A percentile compares a stretch with the other conserved stretches of the same genome.
phyloP scores from a whole-genome alignment of 208 protist species.

The Leishmania arabica region DNA sequence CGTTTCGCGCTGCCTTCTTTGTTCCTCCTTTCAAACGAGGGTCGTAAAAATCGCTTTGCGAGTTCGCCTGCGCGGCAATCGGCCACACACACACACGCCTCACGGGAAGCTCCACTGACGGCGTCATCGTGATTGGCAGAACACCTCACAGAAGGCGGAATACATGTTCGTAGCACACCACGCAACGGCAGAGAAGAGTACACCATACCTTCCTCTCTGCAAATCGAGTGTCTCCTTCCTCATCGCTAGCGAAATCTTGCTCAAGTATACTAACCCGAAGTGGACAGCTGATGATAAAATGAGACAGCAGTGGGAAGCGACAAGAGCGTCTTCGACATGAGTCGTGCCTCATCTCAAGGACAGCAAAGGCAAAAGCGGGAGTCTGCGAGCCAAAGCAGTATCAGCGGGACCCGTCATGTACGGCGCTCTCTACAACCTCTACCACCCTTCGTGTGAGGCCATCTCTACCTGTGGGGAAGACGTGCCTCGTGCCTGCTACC shows the following conservation, averaged over 20 bases:
- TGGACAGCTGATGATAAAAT: constrained; percentile 1
- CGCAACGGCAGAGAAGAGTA: not conserved
- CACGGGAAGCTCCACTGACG: not conserved
- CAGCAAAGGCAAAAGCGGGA: not conserved
- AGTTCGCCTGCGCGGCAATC: not conserved
- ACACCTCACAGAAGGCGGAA: not conserved
- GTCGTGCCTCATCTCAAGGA: not conserved
- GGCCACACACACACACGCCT: not conserved
- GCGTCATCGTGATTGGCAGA: not conserved
- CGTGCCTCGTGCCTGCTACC: not conserved
- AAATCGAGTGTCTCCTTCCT: not conserved
- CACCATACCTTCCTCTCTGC: not conserved
- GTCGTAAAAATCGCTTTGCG: not conserved
- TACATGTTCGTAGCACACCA: not conserved
- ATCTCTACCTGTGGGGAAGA: not conserved
- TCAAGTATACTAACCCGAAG: constrained; percentile 48
- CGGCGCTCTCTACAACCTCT: not conserved
- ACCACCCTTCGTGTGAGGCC: not conserved
- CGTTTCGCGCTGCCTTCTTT: not conserved
- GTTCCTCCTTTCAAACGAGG: not conserved
- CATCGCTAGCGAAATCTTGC: not conserved
- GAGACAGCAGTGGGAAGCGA: constrained; percentile 38
- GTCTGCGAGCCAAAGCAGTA: not conserved
- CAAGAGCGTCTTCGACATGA: constrained; percentile 15
- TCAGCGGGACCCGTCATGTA: not conserved